Evolutionary conservation across 2,329 filamentous ascomycete genomes (phyloP), one percentile per base, ranked within the genome.

Genomic region (Fusarium napiforme): DNA sequence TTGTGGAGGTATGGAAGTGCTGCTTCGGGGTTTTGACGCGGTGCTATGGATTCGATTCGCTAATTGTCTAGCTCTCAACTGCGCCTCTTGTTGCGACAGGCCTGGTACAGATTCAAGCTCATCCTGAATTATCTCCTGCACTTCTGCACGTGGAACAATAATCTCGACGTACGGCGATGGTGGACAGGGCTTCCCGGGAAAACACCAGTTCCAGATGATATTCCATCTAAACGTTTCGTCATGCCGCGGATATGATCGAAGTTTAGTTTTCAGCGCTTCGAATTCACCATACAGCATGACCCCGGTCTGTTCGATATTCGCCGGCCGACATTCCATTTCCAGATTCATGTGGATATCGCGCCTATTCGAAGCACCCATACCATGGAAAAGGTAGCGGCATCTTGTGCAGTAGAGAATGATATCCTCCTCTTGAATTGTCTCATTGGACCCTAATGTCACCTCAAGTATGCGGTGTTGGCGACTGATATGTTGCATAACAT

Each of bases 351-450:
- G 30, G 30, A 32, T 32, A 32, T 32, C 30, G 12, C 11, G 30
- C 30, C 11, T 32, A 32, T 11, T 10, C 3, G 32, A 32, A 14
- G 32, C 45, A 11, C 4, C 19, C 4, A 8, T 8, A 5, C 45
- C 45, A 8, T 8, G 7, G 3, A 49, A 49, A 1, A 16, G 14
- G 11, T 4, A 2, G 4, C 46, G 46, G 3, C 46, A 49, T 5
- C 4, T 9, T 5, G 46, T 0, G 11, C 46, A 49, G 5, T 49
- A 49, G 9, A 49, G 19, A 16, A 21, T 9, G 4, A 30, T 8
- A 11, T 47, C 19, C 1, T 47, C 2, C 21, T 12, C 16, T 14
- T 3, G 3, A 2, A 28, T 10, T 4, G 4, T 23, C 6, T 26
- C 18, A 26, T 26, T 26, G 26, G 18, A 9, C 7, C 12, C 11